Percentiles rank a stretch among this genome's conserved stretches.
These are phyloP conservation scores for Sclerospora graminicola DNA, from an alignment of 352 stramenopile species.

Conservation along the genomic window DNA sequence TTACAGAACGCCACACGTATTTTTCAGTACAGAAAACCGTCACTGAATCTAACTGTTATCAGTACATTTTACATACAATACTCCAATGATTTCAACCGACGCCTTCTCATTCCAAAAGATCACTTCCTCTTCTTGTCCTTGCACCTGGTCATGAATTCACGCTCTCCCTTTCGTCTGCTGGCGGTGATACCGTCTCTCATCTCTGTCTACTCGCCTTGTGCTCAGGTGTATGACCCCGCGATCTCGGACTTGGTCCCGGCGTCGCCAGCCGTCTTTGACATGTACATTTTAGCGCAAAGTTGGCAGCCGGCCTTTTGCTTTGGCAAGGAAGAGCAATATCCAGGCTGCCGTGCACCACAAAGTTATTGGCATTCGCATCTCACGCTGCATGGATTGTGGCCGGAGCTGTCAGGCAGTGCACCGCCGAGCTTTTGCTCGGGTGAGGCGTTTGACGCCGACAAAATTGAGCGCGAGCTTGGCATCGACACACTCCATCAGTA, in stretches of 20 bases:
- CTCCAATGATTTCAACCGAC: too few relatives aligned
- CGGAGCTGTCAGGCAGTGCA: conserved; percentile 49
- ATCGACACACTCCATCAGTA: conserved; percentile 61
- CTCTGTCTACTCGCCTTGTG: not conserved
- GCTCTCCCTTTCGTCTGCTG: not conserved
- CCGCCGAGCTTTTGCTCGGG: conserved; percentile 69
- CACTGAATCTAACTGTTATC: too few relatives aligned
- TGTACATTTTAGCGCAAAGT: conserved; percentile 87
- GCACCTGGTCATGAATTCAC: not conserved
- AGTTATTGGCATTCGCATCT: conserved; percentile 78
- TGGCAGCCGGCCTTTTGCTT: conserved; percentile 85
- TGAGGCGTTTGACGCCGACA: conserved; percentile 55
- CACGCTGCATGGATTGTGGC: conserved; percentile 87
- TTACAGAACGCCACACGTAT: too few relatives aligned
- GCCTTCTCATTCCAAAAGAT: not conserved
- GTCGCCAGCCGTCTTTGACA: conserved; percentile 39
- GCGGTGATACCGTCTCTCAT: conserved; percentile 1
- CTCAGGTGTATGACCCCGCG: conserved; percentile 21
- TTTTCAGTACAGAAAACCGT: too few relatives aligned
- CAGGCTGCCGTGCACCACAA: conserved; percentile 54
- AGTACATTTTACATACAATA: too few relatives aligned
- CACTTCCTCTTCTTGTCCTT: not conserved
- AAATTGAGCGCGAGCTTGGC: conserved; percentile 55
- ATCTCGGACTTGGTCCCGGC: conserved; percentile 7
- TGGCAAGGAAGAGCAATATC: conserved; percentile 41